Evolutionary conservation across 345 rosid species (phyloP).

Genomic region (Kandelia obovata): DNA sequence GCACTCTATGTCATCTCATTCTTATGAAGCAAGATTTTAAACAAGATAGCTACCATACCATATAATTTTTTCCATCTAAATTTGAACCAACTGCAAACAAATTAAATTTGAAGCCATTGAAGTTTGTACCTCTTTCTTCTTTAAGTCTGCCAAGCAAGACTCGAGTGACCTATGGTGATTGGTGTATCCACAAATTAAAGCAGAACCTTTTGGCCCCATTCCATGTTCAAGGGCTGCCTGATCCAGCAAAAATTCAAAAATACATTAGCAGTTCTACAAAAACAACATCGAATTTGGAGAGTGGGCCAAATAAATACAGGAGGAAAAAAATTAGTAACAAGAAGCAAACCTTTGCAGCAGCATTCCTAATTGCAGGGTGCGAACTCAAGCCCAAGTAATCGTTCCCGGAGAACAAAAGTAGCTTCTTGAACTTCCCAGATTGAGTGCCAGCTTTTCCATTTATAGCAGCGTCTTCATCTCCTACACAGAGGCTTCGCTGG

Average conservation of each 20-base stretch:
- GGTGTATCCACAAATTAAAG: conserved; percentile 89
- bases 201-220: conserved; percentile 99
- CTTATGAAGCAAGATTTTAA: not conserved
- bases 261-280: not conserved
- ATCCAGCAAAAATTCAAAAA: conserved; percentile 11
- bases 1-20: not conserved
- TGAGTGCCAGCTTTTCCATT: conserved; percentile 29
- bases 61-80: not conserved
- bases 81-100: not conserved
- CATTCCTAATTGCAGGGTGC: conserved; percentile 75
- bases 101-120: not conserved
- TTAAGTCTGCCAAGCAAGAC: conserved; percentile 76
- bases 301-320: not conserved
- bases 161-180: conserved; percentile 77
- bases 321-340: not conserved
- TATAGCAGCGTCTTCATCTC: conserved; percentile 46
- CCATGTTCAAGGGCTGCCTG: conserved; percentile 86
- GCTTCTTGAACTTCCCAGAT: conserved; percentile 46
- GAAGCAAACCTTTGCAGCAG: conserved; percentile 68
- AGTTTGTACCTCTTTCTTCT: conserved; percentile 74
- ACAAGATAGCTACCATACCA: not conserved
- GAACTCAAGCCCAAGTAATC: conserved; percentile 93
- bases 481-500: conserved; percentile 26
- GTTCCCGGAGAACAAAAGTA: conserved; percentile 87
- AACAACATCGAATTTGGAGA: not conserved